Base-by-base conservation (phyloP, 352 stramenopile genomes). In the Achlya hypogyna region DNA sequence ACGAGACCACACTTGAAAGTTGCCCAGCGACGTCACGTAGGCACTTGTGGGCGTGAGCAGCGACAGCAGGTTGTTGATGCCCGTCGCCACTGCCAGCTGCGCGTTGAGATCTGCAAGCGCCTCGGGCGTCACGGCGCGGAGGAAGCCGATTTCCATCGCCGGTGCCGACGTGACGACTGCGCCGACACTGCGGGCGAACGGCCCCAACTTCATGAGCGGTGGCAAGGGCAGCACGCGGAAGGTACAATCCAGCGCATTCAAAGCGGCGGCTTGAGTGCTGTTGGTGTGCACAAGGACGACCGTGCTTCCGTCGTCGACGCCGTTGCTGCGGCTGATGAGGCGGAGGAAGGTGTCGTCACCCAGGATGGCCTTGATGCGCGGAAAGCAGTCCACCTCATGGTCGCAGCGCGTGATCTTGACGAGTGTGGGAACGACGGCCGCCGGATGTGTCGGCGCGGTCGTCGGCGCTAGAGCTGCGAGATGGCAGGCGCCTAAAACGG, bases 1-100 rank as follows among this genome's bases (percentile, higher is more conserved):
- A 56, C 84, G 74, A 22, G 77, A 72, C 82, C 82, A 91, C 5
- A 76, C 78, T n/a, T 72, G 69, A 5, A 89, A 53, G 27, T 89
- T 76, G 27, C 72, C 63, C 18, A 89, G 31, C 49, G 47, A 25
- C 40, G 18, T 32, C 35, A 67, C 25, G 70, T 20, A 78, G 76
- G 38, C 71, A 69, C 10, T 72, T 25, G 12, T n/a, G 53, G 12
- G 63, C 43, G n/a, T 43, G 42, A 52, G 76, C 12, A 76, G 59
- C 59, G 85, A 74, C 63, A 89, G 87, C 16, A 83, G 69, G 67
- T 93, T 89, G 12, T 65, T 54, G 5, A 93, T 53, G n/a, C 84
- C 82, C 58, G 79, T 78, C 9, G 83, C 47, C 12, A 70, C 31
- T 16, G 63, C 51, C 16, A 88, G 72, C 8, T 70, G 63, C 20